Conservation (phyloP, 192 early-diverging fungal species). For the Linderina pennispora region DNA sequence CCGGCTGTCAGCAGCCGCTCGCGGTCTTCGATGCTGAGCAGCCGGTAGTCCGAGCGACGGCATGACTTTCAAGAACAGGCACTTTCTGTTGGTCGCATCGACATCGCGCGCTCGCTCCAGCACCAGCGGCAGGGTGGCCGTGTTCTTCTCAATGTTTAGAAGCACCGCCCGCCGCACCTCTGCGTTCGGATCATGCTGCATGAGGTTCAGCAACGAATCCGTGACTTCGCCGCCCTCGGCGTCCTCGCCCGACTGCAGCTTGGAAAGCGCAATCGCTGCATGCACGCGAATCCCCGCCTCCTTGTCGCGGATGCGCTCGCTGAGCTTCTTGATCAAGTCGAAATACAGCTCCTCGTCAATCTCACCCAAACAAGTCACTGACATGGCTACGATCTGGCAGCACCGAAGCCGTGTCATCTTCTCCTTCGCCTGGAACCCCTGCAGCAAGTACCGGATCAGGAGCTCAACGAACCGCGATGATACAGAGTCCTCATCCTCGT, state of each 20-base stretch:
- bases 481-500: slow-evolving; percentile 42
- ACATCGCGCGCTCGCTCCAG: slow-evolving; percentile 73
- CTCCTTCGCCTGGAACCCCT: slow-evolving; percentile 76
- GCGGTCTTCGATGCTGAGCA: slow-evolving; percentile 62
- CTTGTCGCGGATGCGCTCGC: slow-evolving; percentile 72
- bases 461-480: slow-evolving; percentile 65
- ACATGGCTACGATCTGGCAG: slow-evolving; percentile 70
- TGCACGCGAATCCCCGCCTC: slow-evolving; percentile 72
- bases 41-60: slow-evolving; percentile 63
- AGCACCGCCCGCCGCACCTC: slow-evolving; percentile 81
- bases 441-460: slow-evolving; percentile 62
- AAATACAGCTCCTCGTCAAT: slow-evolving; percentile 77
- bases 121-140: slow-evolving; percentile 58
- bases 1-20: slow-evolving; percentile 68
- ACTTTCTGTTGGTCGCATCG: slow-evolving; percentile 66
- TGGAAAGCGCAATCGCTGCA: slow-evolving; percentile 70
- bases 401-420: slow-evolving; percentile 67
- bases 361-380: slow-evolving; percentile 65
- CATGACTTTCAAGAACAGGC: slow-evolving; percentile 66
- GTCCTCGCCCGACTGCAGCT: slow-evolving; percentile 63
- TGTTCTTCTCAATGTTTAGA: slow-evolving; percentile 62
- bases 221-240: slow-evolving; percentile 56
- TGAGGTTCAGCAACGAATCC: slow-evolving; percentile 54
- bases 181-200: slow-evolving; percentile 71
- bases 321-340: slow-evolving; percentile 57